A percentile compares a stretch with the other conserved stretches of the same genome.
These are phyloP conservation scores for Stygiomarasmius scandens DNA, from an alignment of 1,284 basidiomycete species.

Conservation along the genomic window DNA sequence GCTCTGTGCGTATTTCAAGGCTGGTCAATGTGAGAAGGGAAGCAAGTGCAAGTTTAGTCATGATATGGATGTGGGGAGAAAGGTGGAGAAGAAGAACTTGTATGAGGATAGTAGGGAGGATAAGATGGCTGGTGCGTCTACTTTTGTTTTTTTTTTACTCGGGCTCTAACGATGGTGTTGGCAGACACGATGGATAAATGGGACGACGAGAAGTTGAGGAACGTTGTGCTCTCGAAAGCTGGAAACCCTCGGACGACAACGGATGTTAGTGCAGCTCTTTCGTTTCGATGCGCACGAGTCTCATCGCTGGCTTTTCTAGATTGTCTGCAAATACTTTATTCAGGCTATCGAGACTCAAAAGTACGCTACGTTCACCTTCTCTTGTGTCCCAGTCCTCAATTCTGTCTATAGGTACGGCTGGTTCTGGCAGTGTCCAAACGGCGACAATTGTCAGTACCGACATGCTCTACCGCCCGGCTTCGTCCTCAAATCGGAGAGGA, in stretches of 20 bases:
- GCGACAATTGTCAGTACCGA: conserved; percentile 90
- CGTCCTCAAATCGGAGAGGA: conserved; percentile 90
- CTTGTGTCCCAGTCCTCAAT: background rate
- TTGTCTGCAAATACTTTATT: conserved; percentile 97
- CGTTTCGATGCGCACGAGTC: conserved; percentile 9
- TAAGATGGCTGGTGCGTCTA: conserved; percentile 67
- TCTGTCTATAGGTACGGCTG: conserved; percentile 70
- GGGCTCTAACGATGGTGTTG: conserved; percentile 11
- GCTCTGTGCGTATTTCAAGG: conserved; percentile 88
- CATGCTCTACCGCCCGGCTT: conserved; percentile 97
- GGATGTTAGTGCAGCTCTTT: conserved; percentile 59
- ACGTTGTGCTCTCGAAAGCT: conserved; percentile 86
- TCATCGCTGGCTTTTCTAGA: conserved; percentile 47
- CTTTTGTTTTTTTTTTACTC: conserved; percentile 5
- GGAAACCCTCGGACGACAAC: conserved; percentile 93
- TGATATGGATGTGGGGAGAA: conserved; percentile 85
- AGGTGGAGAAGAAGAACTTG: conserved; percentile 95
- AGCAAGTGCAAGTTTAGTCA: conserved; percentile 97
- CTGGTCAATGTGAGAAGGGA: conserved; percentile 88
- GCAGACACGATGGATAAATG: conserved; percentile 97
- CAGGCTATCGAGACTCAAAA: conserved; percentile 95
- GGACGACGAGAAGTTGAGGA: conserved; percentile 92
- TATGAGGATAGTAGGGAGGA: conserved; percentile 90
- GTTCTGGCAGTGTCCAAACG: conserved; percentile 93
- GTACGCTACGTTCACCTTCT: conserved; percentile 40